Conservation (phyloP, 805 yeast species). For the Jamesozyma spencerorum region DNA sequence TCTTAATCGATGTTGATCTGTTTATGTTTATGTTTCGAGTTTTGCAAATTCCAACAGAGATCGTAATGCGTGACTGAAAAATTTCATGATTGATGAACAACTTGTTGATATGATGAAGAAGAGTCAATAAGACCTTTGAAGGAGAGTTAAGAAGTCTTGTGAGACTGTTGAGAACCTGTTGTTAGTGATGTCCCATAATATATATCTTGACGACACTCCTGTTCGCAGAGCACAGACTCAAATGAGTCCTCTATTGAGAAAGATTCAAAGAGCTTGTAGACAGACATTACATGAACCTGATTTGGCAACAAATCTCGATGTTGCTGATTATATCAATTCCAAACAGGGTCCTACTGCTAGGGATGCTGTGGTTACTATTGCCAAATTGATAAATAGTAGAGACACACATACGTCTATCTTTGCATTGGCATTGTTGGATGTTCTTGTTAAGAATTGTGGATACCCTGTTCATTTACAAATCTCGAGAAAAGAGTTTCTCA, state of each 20-base stretch:
- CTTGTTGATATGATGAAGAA: too few relatives aligned
- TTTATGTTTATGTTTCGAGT: too few relatives aligned
- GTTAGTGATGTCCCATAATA: conserved; percentile 21
- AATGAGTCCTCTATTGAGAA: conserved; percentile 31
- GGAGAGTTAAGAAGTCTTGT: too few relatives aligned
- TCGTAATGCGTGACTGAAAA: too few relatives aligned
- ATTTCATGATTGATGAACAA: too few relatives aligned
- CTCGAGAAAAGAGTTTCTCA: conserved; percentile 84
- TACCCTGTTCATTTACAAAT: conserved; percentile 92
- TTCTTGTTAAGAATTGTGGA: conserved; percentile 92
- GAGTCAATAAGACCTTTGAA: too few relatives aligned
- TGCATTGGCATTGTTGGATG: conserved; percentile 73
- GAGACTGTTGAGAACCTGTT: too few relatives aligned
- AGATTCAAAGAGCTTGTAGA: conserved; percentile 63
- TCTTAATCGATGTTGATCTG: too few relatives aligned
- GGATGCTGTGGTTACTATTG: conserved; percentile 83
- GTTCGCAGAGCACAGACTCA: conserved; percentile 17
- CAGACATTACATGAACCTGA: conserved; percentile 75
- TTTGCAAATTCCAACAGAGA: too few relatives aligned
- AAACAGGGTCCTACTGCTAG: conserved; percentile 87
- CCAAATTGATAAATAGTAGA: conserved; percentile 64
- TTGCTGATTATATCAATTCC: conserved; percentile 83
- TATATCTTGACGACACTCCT: conserved; percentile 24
- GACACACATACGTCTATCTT: conserved; percentile 73
- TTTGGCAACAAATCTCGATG: conserved; percentile 73